Base-by-base conservation (phyloP, 148 eudicot genomes). In the Cornus suecica region DNA sequence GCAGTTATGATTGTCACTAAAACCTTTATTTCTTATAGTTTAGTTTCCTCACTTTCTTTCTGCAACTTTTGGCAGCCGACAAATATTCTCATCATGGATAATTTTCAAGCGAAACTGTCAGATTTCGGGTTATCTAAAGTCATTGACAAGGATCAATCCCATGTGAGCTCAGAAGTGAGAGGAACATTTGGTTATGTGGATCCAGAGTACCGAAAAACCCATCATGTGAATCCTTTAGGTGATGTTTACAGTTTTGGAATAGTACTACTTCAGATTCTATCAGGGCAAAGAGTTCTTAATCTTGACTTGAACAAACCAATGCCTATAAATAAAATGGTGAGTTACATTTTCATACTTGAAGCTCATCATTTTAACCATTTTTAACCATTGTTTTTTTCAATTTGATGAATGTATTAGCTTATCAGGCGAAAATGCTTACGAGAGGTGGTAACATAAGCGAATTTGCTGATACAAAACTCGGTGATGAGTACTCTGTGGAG, bases 181-280 rank as follows among this genome's bases (percentile, higher is more conserved):
- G 90, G 90, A 68, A 87, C 90, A 31, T 84, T 82, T 65, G 90
- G 90, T 32, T 87, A 87, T 52, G 88, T 87, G 30, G 90, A 87
- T 74, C 90, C 90, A 13, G 90, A 87, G 82, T 87, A 87, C 70
- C 80, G 77, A 73, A 73, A 78, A 77, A 82, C 82, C 66, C 83
- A 65, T 42, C 87, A 71, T 23, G 90, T 87, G 15, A 81, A 84
- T 77, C 60, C 90, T 18, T 82, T 81, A 6, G 85, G 81, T 10
- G 88, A 87, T 26, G 86, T 87, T 10, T 87, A 87, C 32, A 87
- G 90, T 74, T 87, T 87, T 16, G 90, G 90, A 30, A 76, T 87
- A 66, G 90, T 87, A 29, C 83, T 87, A 16, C 70, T 87, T 34
- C 88, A 87, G 61, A 81, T 87, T 27, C 31, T 87, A 45, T 84